These are phyloP conservation scores for Hygrophoropsis aurantiaca DNA, from an alignment of 768 basidiomycete genomes.

Conservation along the genomic window DNA sequence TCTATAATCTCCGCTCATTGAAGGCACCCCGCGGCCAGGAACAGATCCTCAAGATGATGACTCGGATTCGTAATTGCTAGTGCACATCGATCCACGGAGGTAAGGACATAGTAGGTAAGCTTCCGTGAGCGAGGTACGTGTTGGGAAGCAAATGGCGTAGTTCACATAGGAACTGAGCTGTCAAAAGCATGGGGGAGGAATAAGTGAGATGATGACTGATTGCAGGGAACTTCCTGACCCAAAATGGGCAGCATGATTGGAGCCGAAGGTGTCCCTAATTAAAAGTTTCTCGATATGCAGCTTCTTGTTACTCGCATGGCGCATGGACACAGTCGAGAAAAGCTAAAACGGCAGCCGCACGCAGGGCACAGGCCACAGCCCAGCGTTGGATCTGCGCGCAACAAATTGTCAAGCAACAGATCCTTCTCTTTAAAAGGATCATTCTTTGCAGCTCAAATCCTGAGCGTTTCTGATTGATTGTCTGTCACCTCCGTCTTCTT, in stretches of 20 bases:
- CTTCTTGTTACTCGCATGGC: conserved; percentile 2
- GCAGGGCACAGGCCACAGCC: neutral
- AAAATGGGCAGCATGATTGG: conserved; percentile 6
- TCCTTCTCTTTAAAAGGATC: neutral
- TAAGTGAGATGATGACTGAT: neutral
- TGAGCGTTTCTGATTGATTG: conserved; percentile 8
- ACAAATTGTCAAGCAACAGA: neutral
- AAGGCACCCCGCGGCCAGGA: conserved; percentile 10
- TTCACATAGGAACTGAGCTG: conserved; percentile 5
- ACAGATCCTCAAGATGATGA: conserved; percentile 20
- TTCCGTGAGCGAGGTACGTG: conserved; percentile 11
- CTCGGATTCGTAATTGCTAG: conserved; percentile 5
- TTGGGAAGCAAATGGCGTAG: too few species aligned
- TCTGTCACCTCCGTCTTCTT: conserved; percentile 13
- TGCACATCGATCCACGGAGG: conserved; percentile 23
- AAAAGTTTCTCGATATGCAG: conserved; percentile 10
- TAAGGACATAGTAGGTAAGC: conserved; percentile 10
- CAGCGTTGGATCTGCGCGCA: neutral
- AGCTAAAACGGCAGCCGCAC: neutral
- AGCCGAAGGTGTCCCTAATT: conserved; percentile 5
- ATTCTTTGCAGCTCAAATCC: neutral
- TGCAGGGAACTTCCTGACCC: conserved; percentile 2
- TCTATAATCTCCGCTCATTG: neutral
- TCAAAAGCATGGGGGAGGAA: conserved; percentile 4
- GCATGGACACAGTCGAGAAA: neutral